Evolutionary conservation across 345 rosid species (phyloP).

Genomic region (Gossypium mustelinum): DNA sequence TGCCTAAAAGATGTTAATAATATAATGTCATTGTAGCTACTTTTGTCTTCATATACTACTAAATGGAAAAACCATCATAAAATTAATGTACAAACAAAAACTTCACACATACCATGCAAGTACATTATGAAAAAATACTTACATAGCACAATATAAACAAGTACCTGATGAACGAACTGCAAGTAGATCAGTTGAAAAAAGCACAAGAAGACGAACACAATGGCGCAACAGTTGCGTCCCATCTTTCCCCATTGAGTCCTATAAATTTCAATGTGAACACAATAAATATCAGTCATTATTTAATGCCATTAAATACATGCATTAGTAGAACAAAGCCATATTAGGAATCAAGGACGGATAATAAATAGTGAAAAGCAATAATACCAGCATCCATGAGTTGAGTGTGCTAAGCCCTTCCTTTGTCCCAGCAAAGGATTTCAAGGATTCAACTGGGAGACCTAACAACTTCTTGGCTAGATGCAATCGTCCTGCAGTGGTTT

Average conservation of each 20-base stretch:
- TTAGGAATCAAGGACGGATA: slow-evolving; percentile 6
- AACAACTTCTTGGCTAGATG: slow-evolving; percentile 87
- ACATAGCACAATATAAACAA: slow-evolving; percentile 21
- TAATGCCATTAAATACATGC: slow-evolving; percentile 3
- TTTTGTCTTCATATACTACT: background rate
- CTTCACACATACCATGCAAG: background rate
- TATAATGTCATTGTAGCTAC: slow-evolving; percentile 1
- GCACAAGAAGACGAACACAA: slow-evolving; percentile 98
- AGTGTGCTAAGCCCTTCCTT: slow-evolving; percentile 80
- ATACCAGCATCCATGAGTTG: slow-evolving; percentile 98
- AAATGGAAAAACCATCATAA: slow-evolving; percentile 10
- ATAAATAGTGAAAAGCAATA: slow-evolving; percentile 14
- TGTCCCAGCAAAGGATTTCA: slow-evolving; percentile 96
- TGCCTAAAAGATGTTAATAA: slow-evolving; percentile 43
- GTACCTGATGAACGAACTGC: slow-evolving; percentile 96
- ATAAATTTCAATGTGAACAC: slow-evolving; percentile 12
- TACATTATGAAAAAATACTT: background rate
- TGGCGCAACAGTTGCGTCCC: slow-evolving; percentile 98
- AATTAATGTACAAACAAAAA: slow-evolving; percentile 14
- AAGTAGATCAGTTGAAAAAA: slow-evolving; percentile 81
- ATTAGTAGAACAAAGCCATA: slow-evolving; percentile 17
- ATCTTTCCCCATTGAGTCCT: slow-evolving; percentile 99
- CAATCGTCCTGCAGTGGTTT: slow-evolving; percentile 82
- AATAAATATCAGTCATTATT: background rate
- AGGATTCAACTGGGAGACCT: slow-evolving; percentile 68